Evolutionary conservation across 208 protist genomes (phyloP).

Genomic region (Strigomonas culicis): DNA sequence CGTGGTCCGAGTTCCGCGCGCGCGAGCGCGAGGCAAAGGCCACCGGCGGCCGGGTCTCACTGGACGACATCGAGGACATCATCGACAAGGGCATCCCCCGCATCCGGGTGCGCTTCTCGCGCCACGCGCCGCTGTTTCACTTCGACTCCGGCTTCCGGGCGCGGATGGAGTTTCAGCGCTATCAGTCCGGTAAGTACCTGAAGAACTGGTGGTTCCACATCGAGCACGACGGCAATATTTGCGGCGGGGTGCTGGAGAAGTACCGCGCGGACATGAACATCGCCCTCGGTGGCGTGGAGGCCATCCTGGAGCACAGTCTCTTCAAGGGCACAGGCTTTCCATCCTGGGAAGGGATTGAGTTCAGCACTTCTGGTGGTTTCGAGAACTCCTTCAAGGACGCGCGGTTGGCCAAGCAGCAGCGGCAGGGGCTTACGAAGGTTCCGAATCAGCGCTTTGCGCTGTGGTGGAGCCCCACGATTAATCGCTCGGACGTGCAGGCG

Average conservation of each 20-base stretch:
- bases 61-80: slow-evolving; percentile 99
- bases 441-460: slow-evolving; percentile 99
- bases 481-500: slow-evolving; percentile 99
- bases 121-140: slow-evolving; percentile 99
- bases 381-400: slow-evolving; percentile 99
- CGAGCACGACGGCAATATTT: slow-evolving; percentile 99
- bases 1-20: slow-evolving; percentile 99
- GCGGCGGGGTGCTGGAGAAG: slow-evolving; percentile 99
- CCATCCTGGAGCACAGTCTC: slow-evolving; percentile 99
- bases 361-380: slow-evolving; percentile 98
- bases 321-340: slow-evolving; percentile 99
- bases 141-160: slow-evolving; percentile 99
- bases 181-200: slow-evolving; percentile 97
- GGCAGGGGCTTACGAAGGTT: slow-evolving; percentile 99
- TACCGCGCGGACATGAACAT: slow-evolving; percentile 99
- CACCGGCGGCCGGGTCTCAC: slow-evolving; percentile 96
- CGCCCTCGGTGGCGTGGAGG: slow-evolving; percentile 99
- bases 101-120: slow-evolving; percentile 99
- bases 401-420: slow-evolving; percentile 99
- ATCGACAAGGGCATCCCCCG: slow-evolving; percentile 99
- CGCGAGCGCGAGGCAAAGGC: slow-evolving; percentile 98
- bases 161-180: slow-evolving; percentile 99
- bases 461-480: slow-evolving; percentile 99
- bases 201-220: slow-evolving; percentile 99
- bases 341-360: slow-evolving; percentile 99